phyloP scores from a whole-genome alignment of 177 flowering plant genomes.

The Vitis hybrid region DNA sequence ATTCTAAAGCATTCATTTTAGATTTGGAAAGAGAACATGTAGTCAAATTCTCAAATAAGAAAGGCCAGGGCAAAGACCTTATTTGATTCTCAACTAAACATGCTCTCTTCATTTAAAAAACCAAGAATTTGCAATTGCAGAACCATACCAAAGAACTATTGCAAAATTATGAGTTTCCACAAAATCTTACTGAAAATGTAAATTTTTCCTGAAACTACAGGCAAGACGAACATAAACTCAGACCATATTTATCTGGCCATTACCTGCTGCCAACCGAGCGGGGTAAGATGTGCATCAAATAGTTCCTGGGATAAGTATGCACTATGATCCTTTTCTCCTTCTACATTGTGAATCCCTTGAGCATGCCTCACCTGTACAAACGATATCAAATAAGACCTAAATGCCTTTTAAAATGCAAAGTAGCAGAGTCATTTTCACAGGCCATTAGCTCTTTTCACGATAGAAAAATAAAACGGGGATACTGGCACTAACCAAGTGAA shows the following conservation, averaged over 20 bases:
- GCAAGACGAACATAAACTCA: too few species aligned
- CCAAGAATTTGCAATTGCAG: too few species aligned
- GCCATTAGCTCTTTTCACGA: background rate
- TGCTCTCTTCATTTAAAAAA: too few species aligned
- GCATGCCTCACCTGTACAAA: conserved; percentile 90
- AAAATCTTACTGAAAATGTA: too few species aligned
- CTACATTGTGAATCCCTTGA: conserved; percentile 94
- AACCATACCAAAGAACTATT: too few species aligned
- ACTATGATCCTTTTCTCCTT: conserved; percentile 66
- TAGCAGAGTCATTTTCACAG: background rate
- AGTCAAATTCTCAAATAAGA: too few species aligned
- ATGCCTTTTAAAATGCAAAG: background rate
- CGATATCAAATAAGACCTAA: conserved; percentile 8
- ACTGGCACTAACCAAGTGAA: conserved; percentile 77
- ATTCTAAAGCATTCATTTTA: conserved; percentile 2
- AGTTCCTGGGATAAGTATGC: conserved; percentile 57
- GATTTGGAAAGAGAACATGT: too few species aligned
- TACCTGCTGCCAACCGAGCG: conserved; percentile 97
- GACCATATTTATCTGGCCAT: background rate
- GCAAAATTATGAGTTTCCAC: too few species aligned
- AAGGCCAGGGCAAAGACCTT: too few species aligned
- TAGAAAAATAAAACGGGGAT: conserved; percentile 1
- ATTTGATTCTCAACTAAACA: too few species aligned
- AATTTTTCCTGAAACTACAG: too few species aligned
- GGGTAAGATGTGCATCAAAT: conserved; percentile 90